phyloP scores from a whole-genome alignment of 1,284 basidiomycete species.

The Pholiota adiposa region DNA sequence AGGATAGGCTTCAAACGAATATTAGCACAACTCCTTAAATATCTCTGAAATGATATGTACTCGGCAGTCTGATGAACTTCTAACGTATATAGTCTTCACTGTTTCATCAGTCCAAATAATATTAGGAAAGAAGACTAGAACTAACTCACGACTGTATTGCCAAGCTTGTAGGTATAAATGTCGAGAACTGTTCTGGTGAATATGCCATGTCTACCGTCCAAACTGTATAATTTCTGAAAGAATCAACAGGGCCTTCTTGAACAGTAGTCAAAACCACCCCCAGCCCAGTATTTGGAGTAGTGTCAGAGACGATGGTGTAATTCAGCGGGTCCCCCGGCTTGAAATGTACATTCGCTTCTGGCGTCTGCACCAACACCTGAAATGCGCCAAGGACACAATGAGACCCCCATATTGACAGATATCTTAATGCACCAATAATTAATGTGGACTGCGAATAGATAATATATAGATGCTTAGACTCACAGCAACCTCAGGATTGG shows the following conservation, averaged over 20 bases:
- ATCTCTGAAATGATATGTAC: no score
- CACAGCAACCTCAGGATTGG: no score
- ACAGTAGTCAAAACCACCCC: not conserved
- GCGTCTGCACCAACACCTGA: not conserved
- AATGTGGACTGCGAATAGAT: no score
- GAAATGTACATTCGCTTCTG: not conserved
- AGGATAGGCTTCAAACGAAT: no score
- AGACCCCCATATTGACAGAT: not conserved
- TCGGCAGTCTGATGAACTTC: no score
- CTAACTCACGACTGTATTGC: not conserved
- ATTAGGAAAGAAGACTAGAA: not conserved
- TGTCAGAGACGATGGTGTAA: not conserved
- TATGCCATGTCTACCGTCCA: not conserved
- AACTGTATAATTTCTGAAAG: not conserved
- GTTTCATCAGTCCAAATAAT: no score
- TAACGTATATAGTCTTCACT: no score
- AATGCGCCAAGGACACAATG: not conserved
- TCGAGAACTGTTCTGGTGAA: not conserved
- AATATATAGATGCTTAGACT: no score
- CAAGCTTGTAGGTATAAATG: not conserved
- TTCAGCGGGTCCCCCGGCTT: not conserved
- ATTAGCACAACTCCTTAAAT: no score
- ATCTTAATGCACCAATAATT: no score
- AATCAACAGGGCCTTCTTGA: not conserved
- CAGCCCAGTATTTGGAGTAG: not conserved